These are phyloP conservation scores for Tricholoma matsutake DNA, from an alignment of 768 basidiomycete species.

Conservation along the genomic window DNA sequence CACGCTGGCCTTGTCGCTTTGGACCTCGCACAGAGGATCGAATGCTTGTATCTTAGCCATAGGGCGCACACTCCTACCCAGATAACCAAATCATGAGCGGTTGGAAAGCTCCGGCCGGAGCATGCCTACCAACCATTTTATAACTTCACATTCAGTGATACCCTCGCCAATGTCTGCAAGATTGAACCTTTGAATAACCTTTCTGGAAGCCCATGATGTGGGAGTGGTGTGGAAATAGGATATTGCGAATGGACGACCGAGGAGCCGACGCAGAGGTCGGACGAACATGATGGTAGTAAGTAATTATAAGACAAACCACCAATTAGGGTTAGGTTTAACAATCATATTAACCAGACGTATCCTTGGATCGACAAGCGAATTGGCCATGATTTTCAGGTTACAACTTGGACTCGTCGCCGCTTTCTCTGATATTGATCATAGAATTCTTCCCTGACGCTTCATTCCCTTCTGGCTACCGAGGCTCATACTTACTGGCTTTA, in stretches of 20 bases:
- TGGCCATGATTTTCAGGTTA: too few relatives aligned
- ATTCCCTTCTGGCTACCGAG: too few relatives aligned
- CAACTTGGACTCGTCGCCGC: too few relatives aligned
- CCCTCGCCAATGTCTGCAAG: conserved; percentile 89
- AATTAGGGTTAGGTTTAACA: conserved; percentile 20
- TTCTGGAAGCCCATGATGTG: conserved; percentile 27
- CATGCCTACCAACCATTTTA: conserved; percentile 64
- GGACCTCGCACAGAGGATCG: conserved; percentile 78
- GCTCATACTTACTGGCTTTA: too few relatives aligned
- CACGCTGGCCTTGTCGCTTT: conserved; percentile 88
- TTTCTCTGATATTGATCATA: too few relatives aligned
- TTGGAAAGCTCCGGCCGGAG: conserved; percentile 25
- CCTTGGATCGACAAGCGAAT: too few relatives aligned
- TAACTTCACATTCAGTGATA: conserved; percentile 87
- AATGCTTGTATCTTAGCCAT: conserved; percentile 54
- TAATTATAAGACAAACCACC: conserved; percentile 14
- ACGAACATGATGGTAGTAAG: conserved; percentile 27
- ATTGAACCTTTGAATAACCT: conserved; percentile 58
- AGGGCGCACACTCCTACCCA: conserved; percentile 60
- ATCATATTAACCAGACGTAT: too few relatives aligned
- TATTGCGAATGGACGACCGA: conserved; percentile 24
- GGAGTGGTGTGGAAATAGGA: conserved; percentile 34
- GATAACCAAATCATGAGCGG: neutral
- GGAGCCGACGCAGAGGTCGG: conserved; percentile 30
- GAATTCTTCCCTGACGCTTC: too few relatives aligned